phyloP scores from a whole-genome alignment of 2,329 filamentous ascomycete genomes.

The Chaetomiaceae sp. region DNA sequence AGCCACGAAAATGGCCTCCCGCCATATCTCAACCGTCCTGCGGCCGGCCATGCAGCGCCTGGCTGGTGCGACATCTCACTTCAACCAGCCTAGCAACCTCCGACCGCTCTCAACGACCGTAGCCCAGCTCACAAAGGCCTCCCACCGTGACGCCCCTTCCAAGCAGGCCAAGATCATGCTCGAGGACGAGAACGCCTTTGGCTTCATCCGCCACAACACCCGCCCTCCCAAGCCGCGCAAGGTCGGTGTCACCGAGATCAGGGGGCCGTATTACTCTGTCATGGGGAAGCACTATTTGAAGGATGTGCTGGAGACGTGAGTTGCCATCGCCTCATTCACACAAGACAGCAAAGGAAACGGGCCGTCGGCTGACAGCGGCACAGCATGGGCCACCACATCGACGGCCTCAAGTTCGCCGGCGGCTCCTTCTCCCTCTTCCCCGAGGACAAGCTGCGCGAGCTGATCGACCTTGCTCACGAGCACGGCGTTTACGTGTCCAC shows the following conservation, averaged over 20 bases:
- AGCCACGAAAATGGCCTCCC: neutral
- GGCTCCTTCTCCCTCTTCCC: constrained; percentile 49
- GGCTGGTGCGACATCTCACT: neutral
- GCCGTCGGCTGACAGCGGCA: neutral
- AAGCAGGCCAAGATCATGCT: constrained; percentile 33
- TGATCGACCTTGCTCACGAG: constrained; percentile 46
- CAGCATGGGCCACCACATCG: constrained; percentile 50
- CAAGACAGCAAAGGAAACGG: no score
- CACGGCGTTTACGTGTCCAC: constrained; percentile 51
- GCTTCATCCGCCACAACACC: constrained; percentile 47
- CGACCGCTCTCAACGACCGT: neutral
- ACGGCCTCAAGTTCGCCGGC: constrained; percentile 53
- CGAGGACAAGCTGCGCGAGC: constrained; percentile 40
- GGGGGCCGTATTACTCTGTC: constrained; percentile 51
- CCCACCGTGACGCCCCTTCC: neutral
- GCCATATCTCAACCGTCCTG: neutral
- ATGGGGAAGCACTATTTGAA: constrained; percentile 50
- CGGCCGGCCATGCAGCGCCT: neutral
- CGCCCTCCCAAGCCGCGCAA: constrained; percentile 45
- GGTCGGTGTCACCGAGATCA: constrained; percentile 50
- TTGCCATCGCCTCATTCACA: neutral
- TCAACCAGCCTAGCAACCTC: neutral
- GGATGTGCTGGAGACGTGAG: constrained; percentile 50
- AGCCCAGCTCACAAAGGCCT: neutral
- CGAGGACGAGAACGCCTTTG: constrained; percentile 46